Conservation (phyloP, 2,329 filamentous ascomycete genomes). For the Periconia sp. region DNA sequence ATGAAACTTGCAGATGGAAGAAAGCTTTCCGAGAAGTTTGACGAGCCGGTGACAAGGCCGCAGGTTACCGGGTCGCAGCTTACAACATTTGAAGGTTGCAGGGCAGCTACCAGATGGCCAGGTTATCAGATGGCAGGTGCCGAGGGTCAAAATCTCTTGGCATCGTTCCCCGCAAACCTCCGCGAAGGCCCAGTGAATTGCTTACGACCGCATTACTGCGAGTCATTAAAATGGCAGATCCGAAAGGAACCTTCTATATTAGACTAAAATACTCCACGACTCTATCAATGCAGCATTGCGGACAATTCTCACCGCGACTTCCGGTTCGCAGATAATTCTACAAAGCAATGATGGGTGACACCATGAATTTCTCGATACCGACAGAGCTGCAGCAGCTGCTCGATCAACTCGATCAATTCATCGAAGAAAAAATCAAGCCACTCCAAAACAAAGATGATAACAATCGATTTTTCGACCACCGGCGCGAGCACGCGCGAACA, state of each 20-base stretch:
- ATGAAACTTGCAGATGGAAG: too few relatives aligned
- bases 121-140: not conserved
- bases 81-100: too few relatives aligned
- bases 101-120: too few relatives aligned
- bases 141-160: constrained; percentile 10
- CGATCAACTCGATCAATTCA: constrained; percentile 58
- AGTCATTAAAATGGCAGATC: constrained; percentile 33
- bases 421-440: constrained; percentile 55
- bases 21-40: too few relatives aligned
- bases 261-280: not conserved
- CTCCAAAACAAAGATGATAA: constrained; percentile 61
- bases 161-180: constrained; percentile 17
- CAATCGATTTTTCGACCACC: constrained; percentile 66
- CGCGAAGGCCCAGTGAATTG: constrained; percentile 2
- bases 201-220: constrained; percentile 23
- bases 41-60: too few relatives aligned
- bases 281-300: not conserved
- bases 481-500: constrained; percentile 63
- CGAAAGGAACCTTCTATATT: constrained; percentile 15
- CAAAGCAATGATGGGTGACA: constrained; percentile 8
- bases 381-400: constrained; percentile 53
- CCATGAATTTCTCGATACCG: constrained; percentile 61
- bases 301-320: not conserved
- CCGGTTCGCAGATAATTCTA: not conserved
- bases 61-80: too few relatives aligned